phyloP scores from a whole-genome alignment of 192 early-diverging fungal genomes.

The Rhizophagus clarus region DNA sequence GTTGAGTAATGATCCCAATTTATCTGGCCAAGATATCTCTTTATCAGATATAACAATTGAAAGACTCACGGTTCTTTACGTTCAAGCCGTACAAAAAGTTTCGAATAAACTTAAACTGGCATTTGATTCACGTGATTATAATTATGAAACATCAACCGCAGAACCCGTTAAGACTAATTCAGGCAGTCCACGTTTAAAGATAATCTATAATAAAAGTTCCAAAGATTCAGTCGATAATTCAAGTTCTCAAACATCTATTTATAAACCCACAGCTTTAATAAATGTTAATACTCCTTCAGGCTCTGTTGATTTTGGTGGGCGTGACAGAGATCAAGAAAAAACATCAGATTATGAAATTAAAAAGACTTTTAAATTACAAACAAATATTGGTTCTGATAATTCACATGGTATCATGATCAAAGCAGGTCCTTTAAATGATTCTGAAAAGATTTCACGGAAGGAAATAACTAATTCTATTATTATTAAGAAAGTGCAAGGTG shows the following conservation, averaged over 20 bases:
- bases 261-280: not conserved
- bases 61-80: not conserved
- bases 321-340: not conserved
- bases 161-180: not conserved
- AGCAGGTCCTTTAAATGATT: not conserved
- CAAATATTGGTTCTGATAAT: not conserved
- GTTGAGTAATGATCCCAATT: not conserved
- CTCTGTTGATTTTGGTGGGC: not conserved
- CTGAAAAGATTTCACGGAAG: not conserved
- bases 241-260: not conserved
- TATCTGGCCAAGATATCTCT: not conserved
- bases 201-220: conserved; percentile 11
- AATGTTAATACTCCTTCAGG: not conserved
- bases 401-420: not conserved
- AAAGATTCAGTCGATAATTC: not conserved
- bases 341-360: not conserved
- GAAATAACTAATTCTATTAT: not conserved
- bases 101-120: not conserved
- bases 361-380: not conserved
- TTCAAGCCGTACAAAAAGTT: conserved; percentile 1
- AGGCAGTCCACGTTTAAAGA: not conserved
- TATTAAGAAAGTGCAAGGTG: not conserved
- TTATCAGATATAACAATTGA: not conserved
- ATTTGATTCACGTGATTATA: not conserved
- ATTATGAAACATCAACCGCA: not conserved